Evolutionary conservation across 768 basidiomycete genomes (phyloP), one percentile per base, ranked within the genome.

Genomic region (Cubamyces sp.): DNA sequence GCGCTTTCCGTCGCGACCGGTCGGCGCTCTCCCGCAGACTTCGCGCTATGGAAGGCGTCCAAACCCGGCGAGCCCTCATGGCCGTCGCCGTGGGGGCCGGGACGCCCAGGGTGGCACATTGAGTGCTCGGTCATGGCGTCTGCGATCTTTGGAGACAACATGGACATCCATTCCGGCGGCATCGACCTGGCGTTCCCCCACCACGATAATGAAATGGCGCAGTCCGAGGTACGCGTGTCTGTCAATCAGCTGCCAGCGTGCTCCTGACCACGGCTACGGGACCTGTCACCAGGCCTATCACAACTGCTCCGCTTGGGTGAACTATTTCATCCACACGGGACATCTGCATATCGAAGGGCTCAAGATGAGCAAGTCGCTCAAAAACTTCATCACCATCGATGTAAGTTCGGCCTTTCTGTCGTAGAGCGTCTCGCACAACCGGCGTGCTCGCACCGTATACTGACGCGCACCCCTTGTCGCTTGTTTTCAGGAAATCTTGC

Each of bases 121-220:
- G 96, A 99, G 74, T 99, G 96, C 76, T 96, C 93, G 3, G 96
- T 97, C 37, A 99, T 99, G 96, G 96, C 96, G 18, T 91, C 87
- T 65, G 94, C 90, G 34, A 80, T 98, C 50, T 79, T 98, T 47
- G 96, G 96, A 3, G 84, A 88, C 59, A 89, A 87, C 60, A 92
- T 99, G 87, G 97, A 98, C 74, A 95, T 99, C 64, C 97, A 99
- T 74, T 97, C 95, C 8, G 97, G 97, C 53, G 97, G 97, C 5
- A 88, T 93, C 42, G 97, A 99, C 77, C 81, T 99, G 51, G 91
- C 94, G n/a, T 99, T 99, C 77, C 97, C 97, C 5, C 97, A 99
- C 77, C 97, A 99, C 72, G 96, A 98, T 74, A 99, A 99, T 73
- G 97, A 99, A 77, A 84, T 99, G 70, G 97, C 97, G 0, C 97